Percentiles rank a stretch among this genome's conserved stretches.
phyloP scores from a whole-genome alignment of 169 alveolate species.

The Eimeria zaria region DNA sequence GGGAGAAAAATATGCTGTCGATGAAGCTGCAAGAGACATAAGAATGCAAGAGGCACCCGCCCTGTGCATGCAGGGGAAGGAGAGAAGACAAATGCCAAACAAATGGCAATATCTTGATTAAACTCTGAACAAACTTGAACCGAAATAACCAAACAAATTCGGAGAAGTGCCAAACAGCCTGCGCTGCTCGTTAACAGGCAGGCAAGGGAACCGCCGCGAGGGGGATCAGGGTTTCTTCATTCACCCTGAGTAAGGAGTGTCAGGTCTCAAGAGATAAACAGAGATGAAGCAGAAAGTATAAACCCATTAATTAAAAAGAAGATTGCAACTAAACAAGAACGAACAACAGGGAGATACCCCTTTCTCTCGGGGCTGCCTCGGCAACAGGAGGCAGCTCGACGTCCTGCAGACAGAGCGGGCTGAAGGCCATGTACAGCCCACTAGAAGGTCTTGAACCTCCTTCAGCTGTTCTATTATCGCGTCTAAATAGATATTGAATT shows the following conservation, averaged over 20 bases:
- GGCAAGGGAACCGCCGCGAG: constrained; percentile 18
- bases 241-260: background rate
- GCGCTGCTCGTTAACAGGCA: background rate
- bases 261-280: background rate
- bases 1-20: background rate
- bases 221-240: background rate
- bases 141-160: constrained; percentile 1
- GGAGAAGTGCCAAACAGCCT: background rate
- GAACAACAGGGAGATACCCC: background rate
- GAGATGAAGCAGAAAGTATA: background rate
- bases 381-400: constrained; percentile 49
- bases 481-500: background rate
- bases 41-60: background rate
- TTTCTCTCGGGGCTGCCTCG: constrained; percentile 18
- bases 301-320: background rate
- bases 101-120: background rate
- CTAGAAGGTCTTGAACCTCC: background rate
- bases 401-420: constrained; percentile 38
- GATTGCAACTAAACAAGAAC: background rate
- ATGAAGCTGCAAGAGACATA: background rate
- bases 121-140: background rate
- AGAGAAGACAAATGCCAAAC: background rate
- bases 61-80: background rate
- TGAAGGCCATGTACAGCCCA: background rate
- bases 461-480: background rate